Evolutionary conservation across 2,329 filamentous ascomycete species (phyloP), one percentile per base, ranked within the genome.

Genomic region (Triangularia verruculosa): DNA sequence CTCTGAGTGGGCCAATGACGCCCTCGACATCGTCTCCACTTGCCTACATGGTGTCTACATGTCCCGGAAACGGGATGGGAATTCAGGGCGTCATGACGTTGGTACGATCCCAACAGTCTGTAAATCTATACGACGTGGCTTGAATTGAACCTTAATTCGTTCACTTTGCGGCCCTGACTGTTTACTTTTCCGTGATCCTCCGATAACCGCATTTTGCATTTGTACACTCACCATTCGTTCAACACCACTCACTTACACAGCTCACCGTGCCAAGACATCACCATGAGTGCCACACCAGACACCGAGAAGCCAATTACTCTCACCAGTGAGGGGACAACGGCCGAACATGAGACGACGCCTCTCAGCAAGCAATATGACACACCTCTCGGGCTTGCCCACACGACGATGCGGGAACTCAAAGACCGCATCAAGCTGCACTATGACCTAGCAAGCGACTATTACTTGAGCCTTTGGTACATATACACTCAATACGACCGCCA

Each of bases 371-470:
- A 80, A 66, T 81, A 81, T 73, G 79, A 80, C 54, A 80, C 79
- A 39, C 78, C 77, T 4, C 68, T 81, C 25, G 79, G 79, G 15
- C 70, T 81, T 28, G 76, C 76, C 30, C 79, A 81, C 71, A 78
- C 78, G 11, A 80, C 79, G 3, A 77, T 80, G 75, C 77, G 80
- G 68, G 78, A 79, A 12, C 75, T 86, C 66, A 86, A 86, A 71
- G 82, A 82, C 64, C 78, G 83, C 61, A 86, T 86, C 72, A 84
- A 83, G 75, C 78, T 80, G 64, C 85, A 87, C 70, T 87, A 88
- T 67, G 84, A 87, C 66, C 78, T 87, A 15, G 82, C 84, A 25
- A 86, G 83, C 59, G 84, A 87, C 69, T 86, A 87, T 71, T 87
- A 88, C 68, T 79, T 86, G 66, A 84, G 80, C 32, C 76, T 87